Percentiles rank a stretch among this genome's conserved stretches.
phyloP scores from a whole-genome alignment of 345 rosid species.

The Populus davidiana region DNA sequence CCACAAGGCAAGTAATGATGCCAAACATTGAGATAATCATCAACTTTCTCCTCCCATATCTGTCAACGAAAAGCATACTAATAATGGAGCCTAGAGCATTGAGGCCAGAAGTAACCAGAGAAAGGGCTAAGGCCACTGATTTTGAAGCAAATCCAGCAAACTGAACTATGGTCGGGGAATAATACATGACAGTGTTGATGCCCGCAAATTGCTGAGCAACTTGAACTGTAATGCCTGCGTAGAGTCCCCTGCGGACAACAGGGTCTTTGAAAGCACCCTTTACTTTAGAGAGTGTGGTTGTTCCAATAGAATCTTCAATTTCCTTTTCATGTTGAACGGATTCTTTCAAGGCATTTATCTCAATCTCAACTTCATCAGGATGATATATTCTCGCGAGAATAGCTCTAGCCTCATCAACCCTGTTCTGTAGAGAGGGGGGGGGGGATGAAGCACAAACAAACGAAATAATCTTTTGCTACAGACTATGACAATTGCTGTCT shows the following conservation, averaged over 20 bases:
- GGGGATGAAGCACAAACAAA: background rate
- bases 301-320: conserved; percentile 45
- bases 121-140: conserved; percentile 70
- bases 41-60: conserved; percentile 71
- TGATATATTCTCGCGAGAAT: conserved; percentile 66
- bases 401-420: conserved; percentile 51
- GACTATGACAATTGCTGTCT: no score
- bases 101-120: conserved; percentile 78
- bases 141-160: conserved; percentile 88
- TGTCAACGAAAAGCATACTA: conserved; percentile 72
- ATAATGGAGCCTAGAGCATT: conserved; percentile 72
- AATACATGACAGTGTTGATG: conserved; percentile 89
- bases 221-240: conserved; percentile 78
- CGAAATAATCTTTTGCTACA: no score
- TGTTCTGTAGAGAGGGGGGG: conserved; percentile 23
- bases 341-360: conserved; percentile 41
- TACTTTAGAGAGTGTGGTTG: conserved; percentile 40
- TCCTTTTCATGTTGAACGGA: conserved; percentile 65
- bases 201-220: conserved; percentile 91
- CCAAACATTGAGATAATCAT: conserved; percentile 82
- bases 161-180: conserved; percentile 81
- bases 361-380: conserved; percentile 55
- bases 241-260: conserved; percentile 64
- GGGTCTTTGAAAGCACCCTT: conserved; percentile 56
- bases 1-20: conserved; percentile 53